Evolutionary conservation across 1,284 basidiomycete species (phyloP), one percentile per base, ranked within the genome.

Genomic region (Cryptococcus hybrid): DNA sequence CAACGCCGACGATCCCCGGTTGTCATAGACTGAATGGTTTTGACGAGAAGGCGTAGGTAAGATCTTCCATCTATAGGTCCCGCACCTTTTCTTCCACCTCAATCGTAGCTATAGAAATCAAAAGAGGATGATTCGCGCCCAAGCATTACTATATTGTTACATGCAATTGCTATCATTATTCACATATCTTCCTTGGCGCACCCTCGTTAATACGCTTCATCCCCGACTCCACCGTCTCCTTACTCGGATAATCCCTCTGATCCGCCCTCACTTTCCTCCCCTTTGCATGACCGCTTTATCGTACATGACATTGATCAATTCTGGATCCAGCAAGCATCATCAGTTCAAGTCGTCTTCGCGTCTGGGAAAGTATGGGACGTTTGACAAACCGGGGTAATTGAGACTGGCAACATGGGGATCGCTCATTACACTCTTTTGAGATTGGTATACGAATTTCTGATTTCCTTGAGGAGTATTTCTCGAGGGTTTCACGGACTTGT

Each of bases 371-470:
- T 1, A 11, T 8, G 47, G 24, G 13, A 34, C 9, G 34, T 42
- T 15, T 30, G 18, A 56, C 52, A n/a, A n/a, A 46, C 44, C 43
- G 18, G 7, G 11, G 39, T 39, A 51, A 15, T 8, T 12, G 18
- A 48, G 13, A 7, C 11, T 39, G 18, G n/a, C 50, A 13, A 37
- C 12, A 8, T 34, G 9, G 5, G 24, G 5, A 12, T 44, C 34
- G 42, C 11, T 34, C 42, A 15, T n/a, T 3, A 53, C 7, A 9
- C 24, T 35, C 6, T 35, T 37, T 55, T 55, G 5, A 49, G 30
- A 35, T 50, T 47, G 15, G 38, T n/a, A 38, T 43, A 55, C 7
- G 54, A 47, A 18, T 49, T 55, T 3, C 46, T 37, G 35, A 55
- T 40, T 7, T 50, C 39, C 30, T 55, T 55, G 38, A 11, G 36